Base-by-base conservation (phyloP, 768 basidiomycete genomes). In the Imleria badia region DNA sequence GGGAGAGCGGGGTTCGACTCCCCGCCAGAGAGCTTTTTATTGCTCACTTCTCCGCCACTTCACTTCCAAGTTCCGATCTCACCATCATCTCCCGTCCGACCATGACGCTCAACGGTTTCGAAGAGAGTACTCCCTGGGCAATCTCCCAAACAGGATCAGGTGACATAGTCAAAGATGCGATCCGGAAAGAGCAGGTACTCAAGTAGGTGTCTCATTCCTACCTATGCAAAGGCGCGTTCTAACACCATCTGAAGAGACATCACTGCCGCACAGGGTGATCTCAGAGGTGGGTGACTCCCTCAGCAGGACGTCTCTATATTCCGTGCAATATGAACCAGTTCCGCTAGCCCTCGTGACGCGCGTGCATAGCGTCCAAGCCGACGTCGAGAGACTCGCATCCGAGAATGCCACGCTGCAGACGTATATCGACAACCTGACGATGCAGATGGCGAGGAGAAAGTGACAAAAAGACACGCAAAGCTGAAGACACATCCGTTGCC, bases 341-440 rank as follows among this genome's bases (percentile, higher is more conserved):
- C 29, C 60, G 10, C 60, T 41, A 93, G 91, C 83, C 50, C 76
- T 93, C 58, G 66, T 89, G 31, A 75, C 75, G 15, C 83, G 87
- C 56, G 85, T 87, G 3, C 82, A 87, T 58, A 72, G 75, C 29
- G 84, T 88, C 10, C 87, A 93, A 72, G 78, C 76, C 53, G 91
- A 94, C 59, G 80, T 89, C n/a, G 87, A 92, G 57, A 91, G 89
- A 69, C 76, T 94, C 20, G 73, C 78, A 2, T 87, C 89, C 5
- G 87, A 86, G 46, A 94, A 94, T 59, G 84, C 85, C 52, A 92
- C 86, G 7, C 73, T 94, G 51, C 91, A 94, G 66, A 87, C 86
- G 84, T 94, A 94, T 65, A 91, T 92, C 65, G 90, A 94, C 66
- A 94, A 94, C 62, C 67, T 94, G 62, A 93, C 91, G 1, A 78